Evolutionary conservation across 441 rosid genomes (phyloP), one percentile per base, ranked within the genome.

Genomic region (Flueggea neowawraea): DNA sequence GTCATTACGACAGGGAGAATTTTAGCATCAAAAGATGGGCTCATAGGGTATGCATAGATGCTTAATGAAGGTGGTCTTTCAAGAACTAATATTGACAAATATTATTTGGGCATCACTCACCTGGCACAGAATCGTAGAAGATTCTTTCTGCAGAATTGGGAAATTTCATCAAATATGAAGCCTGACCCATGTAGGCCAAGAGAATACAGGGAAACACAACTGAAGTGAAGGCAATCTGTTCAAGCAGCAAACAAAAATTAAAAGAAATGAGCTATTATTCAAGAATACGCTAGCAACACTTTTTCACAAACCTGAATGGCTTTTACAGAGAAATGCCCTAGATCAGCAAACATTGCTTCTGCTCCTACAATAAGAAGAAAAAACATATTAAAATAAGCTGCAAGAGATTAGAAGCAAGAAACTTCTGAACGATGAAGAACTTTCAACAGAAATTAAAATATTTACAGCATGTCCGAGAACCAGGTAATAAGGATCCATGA

Each of bases 331-430:
- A 95, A 95, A 81, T 91, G 97, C 63, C 99, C 97, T 12, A 95
- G 78, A 79, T 95, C 99, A 61, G 97, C 97, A 81, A 95, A 89
- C 99, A 95, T 91, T 16, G 99, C 99, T 83, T 95, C 99, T 3
- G 96, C 94, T 63, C 99, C 99, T 95, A 81, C 55, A 67, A 44
- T 31, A n/a, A n/a, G n/a, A n/a, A 39, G 15, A 15, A 12, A 8
- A 0, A 16, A 8, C 3, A 13, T 10, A n/a, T n/a, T n/a, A 57
- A 14, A 47, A 47, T 14, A 11, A 47, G 9, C 50, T 47, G 50
- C 50, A 47, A 47, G 12, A 10, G 50, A 14, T 43, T 12, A 14
- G 50, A 10, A 47, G 2, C 50, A 11, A 47, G 14, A 47, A 36
- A 8, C 41, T 36, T 36, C 7, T 36, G 41, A 36, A 36, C 9